Evolutionary conservation across 2,329 filamentous ascomycete species (phyloP).

Genomic region (Penicillium oxalicum): DNA sequence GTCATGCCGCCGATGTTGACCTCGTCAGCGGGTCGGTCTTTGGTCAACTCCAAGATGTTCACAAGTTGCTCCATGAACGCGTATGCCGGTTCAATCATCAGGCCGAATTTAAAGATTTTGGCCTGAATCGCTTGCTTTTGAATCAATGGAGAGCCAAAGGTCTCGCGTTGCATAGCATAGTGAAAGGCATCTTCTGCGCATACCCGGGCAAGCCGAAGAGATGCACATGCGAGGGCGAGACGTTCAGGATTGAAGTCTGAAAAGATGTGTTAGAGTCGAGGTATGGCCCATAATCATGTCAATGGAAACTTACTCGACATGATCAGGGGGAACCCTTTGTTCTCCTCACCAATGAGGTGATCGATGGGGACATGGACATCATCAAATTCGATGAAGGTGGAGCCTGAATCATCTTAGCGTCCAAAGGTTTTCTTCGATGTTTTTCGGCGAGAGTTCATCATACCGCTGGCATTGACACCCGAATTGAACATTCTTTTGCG

Average conservation of each 20-base stretch:
- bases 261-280: too few relatives aligned
- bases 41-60: slow-evolving; percentile 46
- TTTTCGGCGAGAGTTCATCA: slow-evolving; percentile 3
- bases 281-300: too few relatives aligned
- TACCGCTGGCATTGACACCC: slow-evolving; percentile 60
- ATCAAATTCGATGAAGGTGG: slow-evolving; percentile 63
- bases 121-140: slow-evolving; percentile 54
- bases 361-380: slow-evolving; percentile 64
- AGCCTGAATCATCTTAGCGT: slow-evolving; percentile 25
- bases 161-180: slow-evolving; percentile 59
- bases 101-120: slow-evolving; percentile 55
- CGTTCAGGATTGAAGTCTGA: slow-evolving; percentile 70
- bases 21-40: slow-evolving; percentile 33
- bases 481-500: slow-evolving; percentile 52
- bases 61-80: slow-evolving; percentile 58
- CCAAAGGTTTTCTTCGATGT: not conserved
- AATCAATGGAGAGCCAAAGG: slow-evolving; percentile 55
- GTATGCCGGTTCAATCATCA: slow-evolving; percentile 56
- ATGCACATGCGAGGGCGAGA: slow-evolving; percentile 58
- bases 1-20: slow-evolving; percentile 48
- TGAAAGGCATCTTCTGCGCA: slow-evolving; percentile 56
- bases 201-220: slow-evolving; percentile 56
- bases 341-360: slow-evolving; percentile 64
- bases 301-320: slow-evolving; percentile 52
- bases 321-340: slow-evolving; percentile 64